Evolutionary conservation across 2,329 filamentous ascomycete species (phyloP).

Genomic region (Apiospora hydei): DNA sequence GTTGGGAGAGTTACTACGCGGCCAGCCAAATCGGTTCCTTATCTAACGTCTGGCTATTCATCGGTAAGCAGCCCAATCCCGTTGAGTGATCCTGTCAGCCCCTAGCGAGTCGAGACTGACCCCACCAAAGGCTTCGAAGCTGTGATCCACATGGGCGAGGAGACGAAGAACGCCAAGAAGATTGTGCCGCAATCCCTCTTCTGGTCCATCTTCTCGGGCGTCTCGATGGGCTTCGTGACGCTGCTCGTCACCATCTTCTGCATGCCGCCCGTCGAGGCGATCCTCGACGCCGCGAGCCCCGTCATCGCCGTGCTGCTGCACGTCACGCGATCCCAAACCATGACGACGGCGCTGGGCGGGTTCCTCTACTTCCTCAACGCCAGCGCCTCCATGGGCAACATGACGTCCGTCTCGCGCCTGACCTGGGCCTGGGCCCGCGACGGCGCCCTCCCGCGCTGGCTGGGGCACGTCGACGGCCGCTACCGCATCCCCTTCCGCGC

Average conservation of each 20-base stretch:
- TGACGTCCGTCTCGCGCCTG: conserved; percentile 26
- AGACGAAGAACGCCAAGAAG: conserved; percentile 28
- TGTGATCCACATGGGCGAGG: conserved; percentile 29
- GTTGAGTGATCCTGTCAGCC: background rate
- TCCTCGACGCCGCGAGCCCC: conserved; percentile 26
- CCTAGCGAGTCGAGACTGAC: background rate
- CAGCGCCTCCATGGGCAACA: conserved; percentile 24
- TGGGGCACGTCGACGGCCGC: conserved; percentile 27
- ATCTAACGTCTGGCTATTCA: conserved; percentile 29
- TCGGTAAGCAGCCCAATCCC: conserved; percentile 11
- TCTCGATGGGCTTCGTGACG: conserved; percentile 26
- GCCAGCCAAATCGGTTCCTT: conserved; percentile 26
- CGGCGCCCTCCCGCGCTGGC: conserved; percentile 25
- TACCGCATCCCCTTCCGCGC: conserved; percentile 27
- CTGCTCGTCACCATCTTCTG: conserved; percentile 23
- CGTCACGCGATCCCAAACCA: conserved; percentile 5
- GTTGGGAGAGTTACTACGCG: conserved; percentile 27
- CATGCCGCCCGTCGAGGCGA: conserved; percentile 26
- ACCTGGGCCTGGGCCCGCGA: conserved; percentile 29
- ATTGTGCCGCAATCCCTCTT: conserved; percentile 26
- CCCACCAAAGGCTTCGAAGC: conserved; percentile 25
- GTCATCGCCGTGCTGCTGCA: conserved; percentile 24
- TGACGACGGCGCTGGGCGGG: conserved; percentile 24
- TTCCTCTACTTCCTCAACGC: conserved; percentile 14
- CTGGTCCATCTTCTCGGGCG: conserved; percentile 28